phyloP scores from a whole-genome alignment of 352 stramenopile genomes.

The Pythium angustatum region DNA sequence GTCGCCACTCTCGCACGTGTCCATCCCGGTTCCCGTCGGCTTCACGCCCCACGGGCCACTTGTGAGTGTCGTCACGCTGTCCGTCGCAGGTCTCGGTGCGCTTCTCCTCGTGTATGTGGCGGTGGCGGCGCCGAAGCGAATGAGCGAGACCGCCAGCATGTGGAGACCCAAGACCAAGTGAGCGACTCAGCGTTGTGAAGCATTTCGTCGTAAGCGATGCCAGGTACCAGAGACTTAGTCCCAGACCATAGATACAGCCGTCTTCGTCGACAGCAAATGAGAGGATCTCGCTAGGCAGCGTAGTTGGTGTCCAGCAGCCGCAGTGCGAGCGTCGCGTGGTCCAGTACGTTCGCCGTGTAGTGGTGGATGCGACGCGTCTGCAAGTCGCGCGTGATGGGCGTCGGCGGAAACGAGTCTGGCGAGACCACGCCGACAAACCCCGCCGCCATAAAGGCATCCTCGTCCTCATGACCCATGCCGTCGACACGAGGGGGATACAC shows the following conservation, averaged over 20 bases:
- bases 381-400: conserved; percentile 72
- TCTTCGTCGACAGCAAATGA: conserved; percentile 6
- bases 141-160: neutral
- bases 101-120: conserved; percentile 27
- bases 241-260: conserved; percentile 13
- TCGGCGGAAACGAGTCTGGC: conserved; percentile 80
- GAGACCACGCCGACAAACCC: conserved; percentile 56
- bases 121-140: neutral
- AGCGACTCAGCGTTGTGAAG: neutral
- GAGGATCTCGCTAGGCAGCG: neutral
- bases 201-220: neutral
- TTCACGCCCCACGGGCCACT: conserved; percentile 18
- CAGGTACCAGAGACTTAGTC: too few species aligned
- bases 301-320: conserved; percentile 50
- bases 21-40: conserved; percentile 22
- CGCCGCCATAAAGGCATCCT: conserved; percentile 24
- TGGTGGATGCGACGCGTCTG: conserved; percentile 71
- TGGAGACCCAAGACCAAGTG: conserved; percentile 16
- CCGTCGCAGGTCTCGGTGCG: conserved; percentile 26
- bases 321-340: conserved; percentile 72
- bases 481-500: conserved; percentile 26
- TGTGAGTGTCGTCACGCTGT: conserved; percentile 30
- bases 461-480: conserved; percentile 33
- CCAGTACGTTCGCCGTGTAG: conserved; percentile 76
- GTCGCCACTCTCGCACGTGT: neutral